Evolutionary conservation across 495 filamentous ascomycete species (phyloP), one percentile per base, ranked within the genome.

Genomic region (Tuber aestivum): DNA sequence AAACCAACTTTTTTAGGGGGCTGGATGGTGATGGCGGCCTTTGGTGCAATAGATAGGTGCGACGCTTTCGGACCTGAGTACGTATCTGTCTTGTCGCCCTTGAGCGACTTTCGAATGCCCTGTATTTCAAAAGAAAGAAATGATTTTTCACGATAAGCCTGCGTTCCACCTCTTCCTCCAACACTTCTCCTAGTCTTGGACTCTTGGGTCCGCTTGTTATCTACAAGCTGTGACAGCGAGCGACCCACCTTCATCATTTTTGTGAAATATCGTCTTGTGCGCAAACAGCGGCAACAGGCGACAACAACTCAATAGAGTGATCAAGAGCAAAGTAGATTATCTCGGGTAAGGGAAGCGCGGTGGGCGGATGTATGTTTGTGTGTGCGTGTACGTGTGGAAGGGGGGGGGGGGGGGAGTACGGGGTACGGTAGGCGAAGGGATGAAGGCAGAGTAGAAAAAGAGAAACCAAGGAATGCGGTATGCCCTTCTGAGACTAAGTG

Each of bases 21-120:
- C 42, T 95, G 88, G 83, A 99, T 99, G 16, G 95, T 94, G 75
- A 97, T 89, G n/a, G 94, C 93, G 65, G 93, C 91, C 83, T 99
- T 99, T 74, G 93, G 93, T 1, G 94, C 92, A 70, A 97, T 94
- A 69, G 93, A 94, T 81, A 94, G 90, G 80, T 95, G 92, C 75
- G 92, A 91, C 79, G 90, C 89, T 84, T 89, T 91, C 77, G 86
- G 85, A 45, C 81, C 81, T 37, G 75, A 73, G 72, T 77, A 83
- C 78, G 83, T 75, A 77, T 91, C 91, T 83, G 87, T 85, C 86
- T 92, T 94, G 74, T 95, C 93, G 81, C 91, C 91, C 85, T 95
- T 96, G 86, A 95, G 89, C 74, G 93, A 95, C 82, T 93, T 91
- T 80, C 93, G 87, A 82, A 95, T 89, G 83, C 91, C 91, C 93